A percentile compares a stretch with the other conserved stretches of the same genome.
Conservation (phyloP, 306 rosid genomes). For the Malus fusca region DNA sequence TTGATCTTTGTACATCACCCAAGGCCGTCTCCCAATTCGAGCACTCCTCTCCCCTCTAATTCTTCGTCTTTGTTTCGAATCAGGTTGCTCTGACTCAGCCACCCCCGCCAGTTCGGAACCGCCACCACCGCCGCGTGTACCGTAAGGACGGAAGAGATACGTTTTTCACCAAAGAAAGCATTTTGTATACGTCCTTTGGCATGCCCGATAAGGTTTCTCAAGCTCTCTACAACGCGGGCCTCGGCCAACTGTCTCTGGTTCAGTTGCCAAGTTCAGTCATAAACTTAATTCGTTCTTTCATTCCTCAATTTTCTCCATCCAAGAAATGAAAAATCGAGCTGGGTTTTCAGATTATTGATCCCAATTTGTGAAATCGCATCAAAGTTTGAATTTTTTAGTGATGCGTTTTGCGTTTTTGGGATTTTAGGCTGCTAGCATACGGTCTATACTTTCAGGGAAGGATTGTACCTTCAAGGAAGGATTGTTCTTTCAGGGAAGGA, state of each 20-base stretch:
- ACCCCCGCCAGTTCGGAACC: slow-evolving; percentile 21
- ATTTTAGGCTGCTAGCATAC: slow-evolving; percentile 78
- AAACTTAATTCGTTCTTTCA: background rate
- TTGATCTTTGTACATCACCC: no score
- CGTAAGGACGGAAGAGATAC: slow-evolving; percentile 41
- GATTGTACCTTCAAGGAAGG: no score
- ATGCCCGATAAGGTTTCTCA: slow-evolving; percentile 65
- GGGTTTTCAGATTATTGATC: background rate
- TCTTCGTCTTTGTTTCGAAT: slow-evolving; percentile 23
- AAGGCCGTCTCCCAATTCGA: slow-evolving; percentile 30
- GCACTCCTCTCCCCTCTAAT: slow-evolving; percentile 18
- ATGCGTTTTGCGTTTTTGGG: slow-evolving; percentile 8
- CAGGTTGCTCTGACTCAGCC: slow-evolving; percentile 24
- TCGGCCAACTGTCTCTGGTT: slow-evolving; percentile 61
- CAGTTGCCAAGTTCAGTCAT: slow-evolving; percentile 33
- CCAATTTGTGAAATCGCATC: background rate
- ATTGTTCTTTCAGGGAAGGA: no score
- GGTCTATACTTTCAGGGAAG: slow-evolving; percentile 66
- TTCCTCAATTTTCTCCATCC: background rate
- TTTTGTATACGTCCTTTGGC: slow-evolving; percentile 68
- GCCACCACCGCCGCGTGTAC: slow-evolving; percentile 9
- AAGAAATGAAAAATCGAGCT: background rate
- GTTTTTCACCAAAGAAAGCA: slow-evolving; percentile 57
- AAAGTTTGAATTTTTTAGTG: background rate
- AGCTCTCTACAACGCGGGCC: slow-evolving; percentile 51